Conservation (phyloP, 192 early-diverging fungal genomes). For the Podila horticola region DNA sequence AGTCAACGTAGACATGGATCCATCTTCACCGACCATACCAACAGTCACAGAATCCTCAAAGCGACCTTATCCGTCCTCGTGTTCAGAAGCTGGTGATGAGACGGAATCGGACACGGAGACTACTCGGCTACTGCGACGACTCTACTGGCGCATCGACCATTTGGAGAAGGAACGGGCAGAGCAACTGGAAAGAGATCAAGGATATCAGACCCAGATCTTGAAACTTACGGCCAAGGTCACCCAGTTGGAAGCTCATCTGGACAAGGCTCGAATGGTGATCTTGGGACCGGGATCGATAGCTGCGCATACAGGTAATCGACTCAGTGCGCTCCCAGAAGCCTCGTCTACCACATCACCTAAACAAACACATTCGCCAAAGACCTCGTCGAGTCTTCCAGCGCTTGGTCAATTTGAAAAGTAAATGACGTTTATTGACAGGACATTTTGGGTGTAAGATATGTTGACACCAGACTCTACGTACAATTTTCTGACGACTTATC, state of each 20-base stretch:
- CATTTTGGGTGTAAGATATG: not conserved
- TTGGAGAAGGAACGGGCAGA: not conserved
- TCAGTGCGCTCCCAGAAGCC: too few species aligned
- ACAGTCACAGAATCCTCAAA: too few species aligned
- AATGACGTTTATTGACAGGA: too few species aligned
- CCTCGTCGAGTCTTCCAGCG: not conserved
- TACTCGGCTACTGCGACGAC: not conserved
- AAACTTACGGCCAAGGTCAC: not conserved
- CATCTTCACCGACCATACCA: too few species aligned
- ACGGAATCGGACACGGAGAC: not conserved
- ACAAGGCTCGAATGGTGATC: too few species aligned
- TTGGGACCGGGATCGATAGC: too few species aligned
- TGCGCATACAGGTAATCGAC: too few species aligned
- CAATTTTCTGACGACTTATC: not conserved
- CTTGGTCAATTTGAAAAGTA: not conserved
- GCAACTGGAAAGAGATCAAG: not conserved
- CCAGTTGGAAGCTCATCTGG: not conserved
- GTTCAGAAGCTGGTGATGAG: not conserved
- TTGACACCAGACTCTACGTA: not conserved
- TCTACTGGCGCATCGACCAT: not conserved
- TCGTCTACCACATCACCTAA: too few species aligned
- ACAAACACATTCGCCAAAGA: not conserved
- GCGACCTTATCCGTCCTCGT: too few species aligned
- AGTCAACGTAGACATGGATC: too few species aligned
- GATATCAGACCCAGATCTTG: not conserved